A percentile compares a stretch with the other conserved stretches of the same genome.
Evolutionary conservation across 225 moss, liverwort and hornwort genomes (phyloP).

Genomic region (Asterella californica): DNA sequence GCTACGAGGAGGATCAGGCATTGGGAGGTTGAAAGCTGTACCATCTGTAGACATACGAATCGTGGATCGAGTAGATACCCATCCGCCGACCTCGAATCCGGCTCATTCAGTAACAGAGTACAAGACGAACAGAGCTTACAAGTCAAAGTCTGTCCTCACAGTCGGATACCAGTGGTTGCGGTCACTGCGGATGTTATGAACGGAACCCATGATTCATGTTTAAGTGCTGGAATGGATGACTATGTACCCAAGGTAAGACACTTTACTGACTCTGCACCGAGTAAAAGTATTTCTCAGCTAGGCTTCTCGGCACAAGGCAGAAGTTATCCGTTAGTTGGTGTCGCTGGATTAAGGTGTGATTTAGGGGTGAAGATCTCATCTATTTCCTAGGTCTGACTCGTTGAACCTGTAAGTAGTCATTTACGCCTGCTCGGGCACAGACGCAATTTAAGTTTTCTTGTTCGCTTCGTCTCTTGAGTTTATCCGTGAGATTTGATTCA

Average conservation of each 20-base stretch:
- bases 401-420: too few relatives aligned
- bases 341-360: too few relatives aligned
- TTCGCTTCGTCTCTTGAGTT: too few relatives aligned
- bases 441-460: too few relatives aligned
- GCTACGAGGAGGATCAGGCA: conserved; percentile 68
- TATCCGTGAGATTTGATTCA: too few relatives aligned
- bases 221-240: conserved; percentile 83
- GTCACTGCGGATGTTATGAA: conserved; percentile 77
- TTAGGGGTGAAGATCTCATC: too few relatives aligned
- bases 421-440: too few relatives aligned
- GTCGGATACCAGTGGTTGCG: conserved; percentile 70
- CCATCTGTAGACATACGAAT: conserved; percentile 25
- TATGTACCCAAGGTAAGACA: conserved; percentile 65
- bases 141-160: conserved; percentile 44
- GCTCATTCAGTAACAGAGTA: neutral
- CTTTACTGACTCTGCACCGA: neutral
- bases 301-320: neutral
- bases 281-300: neutral
- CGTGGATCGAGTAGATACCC: neutral
- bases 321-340: neutral
- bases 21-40: conserved; percentile 66
- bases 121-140: neutral
- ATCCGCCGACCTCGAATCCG: conserved; percentile 2
- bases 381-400: too few relatives aligned
- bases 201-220: conserved; percentile 67